Base-by-base conservation (phyloP, 495 filamentous ascomycete genomes). In the Tuber indicum region DNA sequence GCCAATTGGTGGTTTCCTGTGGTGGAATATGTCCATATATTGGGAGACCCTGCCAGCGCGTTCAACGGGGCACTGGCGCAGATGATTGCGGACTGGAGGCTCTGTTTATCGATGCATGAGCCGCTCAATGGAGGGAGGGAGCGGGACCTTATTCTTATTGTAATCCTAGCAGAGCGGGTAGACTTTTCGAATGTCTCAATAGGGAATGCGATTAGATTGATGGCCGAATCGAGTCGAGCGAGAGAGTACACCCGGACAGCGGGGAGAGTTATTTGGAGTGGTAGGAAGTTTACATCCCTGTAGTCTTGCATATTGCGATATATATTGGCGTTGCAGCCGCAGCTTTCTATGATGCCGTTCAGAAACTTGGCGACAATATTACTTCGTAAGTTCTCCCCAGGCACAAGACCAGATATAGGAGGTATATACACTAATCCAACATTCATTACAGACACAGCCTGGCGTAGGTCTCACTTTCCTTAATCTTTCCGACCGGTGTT, bases 251-350 rank as follows among this genome's bases (percentile, higher is more conserved):
- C 74, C 43, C 79, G 82, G n/a, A 79, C 75, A 8, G 81, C 81
- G 1, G 76, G 80, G 32, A 75, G 81, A 39, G 76, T 81, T 16
- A 82, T 82, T 46, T 78, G 81, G 76, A 81, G 80, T n/a, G 82
- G 82, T 12, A 75, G 79, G 75, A 81, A 84, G 70, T 84, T 84
- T 39, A 78, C 47, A 84, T 77, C 19, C 71, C 77, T 23, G 78
- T 84, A 19, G 77, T 79, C 26, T 66, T 84, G 23, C 82, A 82
- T 4, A 78, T 84, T 9, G 78, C 79, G 2, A 73, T 84, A 41
- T 82, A 80, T 43, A 81, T 84, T 49, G 82, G 80, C n/a, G 80
- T 80, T 36, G 80, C 82, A 21, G 82, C 83, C 0, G 75, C 83
- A 1, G 78, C 80, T 43, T 84, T 84, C 66, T 84, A 78, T 71